Base-by-base conservation (phyloP, 148 eudicot genomes). In the Chenopodium berlandieri region DNA sequence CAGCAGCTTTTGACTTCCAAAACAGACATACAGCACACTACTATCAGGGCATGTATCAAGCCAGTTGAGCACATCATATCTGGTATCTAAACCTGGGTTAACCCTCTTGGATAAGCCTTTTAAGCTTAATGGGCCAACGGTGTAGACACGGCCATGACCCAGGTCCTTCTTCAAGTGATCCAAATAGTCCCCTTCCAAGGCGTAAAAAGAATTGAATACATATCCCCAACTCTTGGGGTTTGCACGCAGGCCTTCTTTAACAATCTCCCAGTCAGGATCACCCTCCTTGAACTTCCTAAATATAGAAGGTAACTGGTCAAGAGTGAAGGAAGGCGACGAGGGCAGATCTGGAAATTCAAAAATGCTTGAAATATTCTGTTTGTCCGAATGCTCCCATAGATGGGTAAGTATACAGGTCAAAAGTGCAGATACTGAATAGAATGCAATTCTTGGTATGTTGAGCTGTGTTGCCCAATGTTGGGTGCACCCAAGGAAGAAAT, bases 401-500 rank as follows among this genome's bases (percentile, higher is more conserved):
- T 68, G 67, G 13, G 75, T 52, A 6, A 85, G 34, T 27, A 80
- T 65, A 30, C 77, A 76, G 22, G 77, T 56, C 1, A 78, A 14
- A 25, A 83, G 72, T 2, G 90, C 85, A 1, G 87, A 84, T 9
- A 84, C 74, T 0, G 91, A 77, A 83, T 77, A 89, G 44, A 93
- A 93, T 1, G 78, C 88, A 4, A 93, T 47, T 66, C 94, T 77
- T 0, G 90, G 94, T 16, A 93, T 81, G 4, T 77, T 77, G 16
- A 91, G 82, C 2, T 83, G 22, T 34, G 67, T 8, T 0, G 92
- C 92, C 40, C 92, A 73, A 3, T 68, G 23, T 17, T 91, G 85
- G 46, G 93, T 92, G 86, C 84, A 92, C 9, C 97, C 96, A 7
- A 94, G 93, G 79, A 92, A 87, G 80, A 88, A 85, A 81, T 92